A percentile compares a stretch with the other conserved stretches of the same genome.
phyloP scores from a whole-genome alignment of 1,284 basidiomycete genomes.

The Cryptococcus sp. region DNA sequence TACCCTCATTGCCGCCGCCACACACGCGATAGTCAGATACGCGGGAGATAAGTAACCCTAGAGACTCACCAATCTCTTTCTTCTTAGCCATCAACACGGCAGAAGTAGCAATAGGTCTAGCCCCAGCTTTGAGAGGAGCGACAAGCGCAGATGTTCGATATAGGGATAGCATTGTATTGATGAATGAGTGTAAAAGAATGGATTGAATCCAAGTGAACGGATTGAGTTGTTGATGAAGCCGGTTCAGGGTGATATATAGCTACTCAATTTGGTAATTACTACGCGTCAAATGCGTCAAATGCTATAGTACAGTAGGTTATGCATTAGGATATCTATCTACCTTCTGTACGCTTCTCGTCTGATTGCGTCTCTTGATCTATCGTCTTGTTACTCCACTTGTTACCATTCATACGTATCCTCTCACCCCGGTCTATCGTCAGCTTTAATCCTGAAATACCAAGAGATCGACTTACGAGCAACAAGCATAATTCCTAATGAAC shows the following conservation, averaged over 20 bases:
- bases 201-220: no score
- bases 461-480: slow-evolving; percentile 18
- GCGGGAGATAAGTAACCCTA: not conserved
- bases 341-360: no score
- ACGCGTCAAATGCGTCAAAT: no score
- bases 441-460: not conserved
- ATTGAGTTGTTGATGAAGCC: no score
- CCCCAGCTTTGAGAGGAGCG: not conserved
- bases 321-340: no score
- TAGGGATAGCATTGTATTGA: slow-evolving; percentile 7
- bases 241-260: no score
- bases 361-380: no score
- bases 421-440: not conserved
- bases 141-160: not conserved
- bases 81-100: slow-evolving; percentile 34
- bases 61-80: slow-evolving; percentile 57
- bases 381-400: not conserved
- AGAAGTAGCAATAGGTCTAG: slow-evolving; percentile 1
- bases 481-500: slow-evolving; percentile 25
- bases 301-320: no score
- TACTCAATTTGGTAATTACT: no score
- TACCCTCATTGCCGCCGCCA: no score
- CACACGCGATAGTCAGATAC: not conserved
- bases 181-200: not conserved
- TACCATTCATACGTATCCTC: not conserved